These are phyloP conservation scores for Effrenium voratum DNA, from an alignment of 73 alveolate genomes.

Conservation along the genomic window DNA sequence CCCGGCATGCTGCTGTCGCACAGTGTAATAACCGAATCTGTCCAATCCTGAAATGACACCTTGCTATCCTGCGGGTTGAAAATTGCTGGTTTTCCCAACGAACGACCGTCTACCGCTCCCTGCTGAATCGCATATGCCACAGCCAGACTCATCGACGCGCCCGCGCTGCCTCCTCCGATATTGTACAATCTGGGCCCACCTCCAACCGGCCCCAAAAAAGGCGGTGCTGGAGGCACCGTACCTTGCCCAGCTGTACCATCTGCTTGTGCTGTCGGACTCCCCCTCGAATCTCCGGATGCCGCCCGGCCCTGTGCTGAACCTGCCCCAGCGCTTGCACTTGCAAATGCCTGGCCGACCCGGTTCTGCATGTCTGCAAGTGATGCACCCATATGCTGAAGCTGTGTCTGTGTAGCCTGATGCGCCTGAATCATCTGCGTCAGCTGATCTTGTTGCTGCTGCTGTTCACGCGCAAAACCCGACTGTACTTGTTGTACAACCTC, in stretches of 20 bases:
- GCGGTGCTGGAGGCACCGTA: no score
- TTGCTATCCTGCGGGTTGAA: neutral
- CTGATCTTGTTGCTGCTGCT: no score
- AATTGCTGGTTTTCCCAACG: no score
- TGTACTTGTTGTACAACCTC: no score
- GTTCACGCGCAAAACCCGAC: no score
- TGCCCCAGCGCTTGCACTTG: no score
- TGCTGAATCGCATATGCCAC: neutral
- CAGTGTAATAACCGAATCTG: neutral
- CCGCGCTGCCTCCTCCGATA: neutral
- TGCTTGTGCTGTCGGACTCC: neutral
- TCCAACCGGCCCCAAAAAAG: neutral
- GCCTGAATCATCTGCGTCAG: no score
- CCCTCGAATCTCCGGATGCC: neutral
- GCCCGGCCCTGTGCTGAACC: neutral
- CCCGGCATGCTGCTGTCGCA: neutral
- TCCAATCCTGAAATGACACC: neutral
- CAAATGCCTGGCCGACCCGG: no score
- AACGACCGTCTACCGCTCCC: no score
- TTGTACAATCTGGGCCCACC: neutral
- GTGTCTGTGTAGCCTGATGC: neutral
- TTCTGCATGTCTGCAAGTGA: neutral
- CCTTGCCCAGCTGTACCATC: neutral
- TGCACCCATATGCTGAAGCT: neutral
- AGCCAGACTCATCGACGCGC: neutral